Conservation (phyloP, 768 basidiomycete species). For the Suillus alpinus region DNA sequence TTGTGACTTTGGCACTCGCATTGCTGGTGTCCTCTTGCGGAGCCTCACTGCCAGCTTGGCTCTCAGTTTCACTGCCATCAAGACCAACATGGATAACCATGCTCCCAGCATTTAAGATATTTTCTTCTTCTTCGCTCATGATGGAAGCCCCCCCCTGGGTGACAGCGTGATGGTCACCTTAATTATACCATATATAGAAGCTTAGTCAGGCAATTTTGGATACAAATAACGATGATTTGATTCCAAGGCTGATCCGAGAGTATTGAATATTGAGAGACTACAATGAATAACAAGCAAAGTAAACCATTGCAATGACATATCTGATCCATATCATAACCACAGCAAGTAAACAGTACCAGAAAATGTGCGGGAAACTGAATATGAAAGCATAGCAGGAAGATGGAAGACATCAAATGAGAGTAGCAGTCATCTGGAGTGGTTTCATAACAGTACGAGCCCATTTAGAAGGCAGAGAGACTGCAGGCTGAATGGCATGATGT, state of each 20-base stretch:
- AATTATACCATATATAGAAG: not conserved
- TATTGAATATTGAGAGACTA: not conserved
- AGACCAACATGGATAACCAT: not conserved
- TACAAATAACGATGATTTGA: too few species aligned
- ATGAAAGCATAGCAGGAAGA: not conserved
- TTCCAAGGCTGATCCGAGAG: not conserved
- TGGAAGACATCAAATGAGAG: too few species aligned
- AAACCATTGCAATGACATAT: not conserved
- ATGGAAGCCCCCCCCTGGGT: not conserved
- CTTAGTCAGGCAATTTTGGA: not conserved
- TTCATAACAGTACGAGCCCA: not conserved
- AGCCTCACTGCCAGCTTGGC: not conserved
- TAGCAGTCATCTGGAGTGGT: not conserved
- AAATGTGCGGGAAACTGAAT: not conserved
- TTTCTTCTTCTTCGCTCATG: not conserved
- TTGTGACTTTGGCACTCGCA: conserved; percentile 19
- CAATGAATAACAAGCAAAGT: not conserved
- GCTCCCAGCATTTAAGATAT: not conserved
- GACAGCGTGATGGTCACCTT: not conserved
- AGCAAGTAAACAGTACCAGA: not conserved
- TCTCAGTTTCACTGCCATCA: not conserved
- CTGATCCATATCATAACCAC: not conserved
- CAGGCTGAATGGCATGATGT: not conserved
- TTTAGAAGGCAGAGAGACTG: not conserved
- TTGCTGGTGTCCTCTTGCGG: not conserved